Base-by-base conservation (phyloP, 2,329 filamentous ascomycete species). In the Beauveria varroae region DNA sequence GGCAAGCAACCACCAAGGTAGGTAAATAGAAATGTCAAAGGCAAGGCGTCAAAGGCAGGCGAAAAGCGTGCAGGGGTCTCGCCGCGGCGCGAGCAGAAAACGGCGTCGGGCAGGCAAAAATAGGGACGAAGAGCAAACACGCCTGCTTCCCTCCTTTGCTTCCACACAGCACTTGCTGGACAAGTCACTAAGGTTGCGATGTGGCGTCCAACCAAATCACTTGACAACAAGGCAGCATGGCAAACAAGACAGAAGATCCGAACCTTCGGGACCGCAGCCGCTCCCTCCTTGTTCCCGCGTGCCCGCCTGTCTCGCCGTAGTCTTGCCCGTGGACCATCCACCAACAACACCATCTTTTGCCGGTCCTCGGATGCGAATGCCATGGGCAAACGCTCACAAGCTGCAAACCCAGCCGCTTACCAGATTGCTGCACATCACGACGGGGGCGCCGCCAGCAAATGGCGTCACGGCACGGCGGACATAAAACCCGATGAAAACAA, bases 1-100 rank as follows among this genome's bases (percentile, higher is more conserved):
- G 34, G 34, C 34, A 37, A 37, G 34, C 34, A 37, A 37, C 34
- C 16, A 14, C 34, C 34, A 37, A 37, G 34, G 34, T 37, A 37
- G 34, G 34, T 37, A 14, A 37, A 37, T 37, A 37, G 34, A 37
- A 37, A 37, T 12, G 12, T 37, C 34, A 37, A 37, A 16, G 34
- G 14, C 12, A 37, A 37, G 34, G 34, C 34, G 34, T 14, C 34
- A 53, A 40, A 40, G 20, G 40, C 43, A 44, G 54, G 18, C 24
- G 43, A 5, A 26, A n/a, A 41, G 6, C 18, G 30, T 46, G 50
- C 58, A 60, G 51, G 58, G 58, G 50, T 60, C 40, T 47, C 46
- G 7, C 41, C 28, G 26, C 49, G 37, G 49, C 59, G n/a, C 47
- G 22, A 53, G 60, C 60, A 62, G 53, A 62, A 57, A 62, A 62